Conservation (phyloP, 2,329 filamentous ascomycete genomes). For the Exophiala oligosperma region DNA sequence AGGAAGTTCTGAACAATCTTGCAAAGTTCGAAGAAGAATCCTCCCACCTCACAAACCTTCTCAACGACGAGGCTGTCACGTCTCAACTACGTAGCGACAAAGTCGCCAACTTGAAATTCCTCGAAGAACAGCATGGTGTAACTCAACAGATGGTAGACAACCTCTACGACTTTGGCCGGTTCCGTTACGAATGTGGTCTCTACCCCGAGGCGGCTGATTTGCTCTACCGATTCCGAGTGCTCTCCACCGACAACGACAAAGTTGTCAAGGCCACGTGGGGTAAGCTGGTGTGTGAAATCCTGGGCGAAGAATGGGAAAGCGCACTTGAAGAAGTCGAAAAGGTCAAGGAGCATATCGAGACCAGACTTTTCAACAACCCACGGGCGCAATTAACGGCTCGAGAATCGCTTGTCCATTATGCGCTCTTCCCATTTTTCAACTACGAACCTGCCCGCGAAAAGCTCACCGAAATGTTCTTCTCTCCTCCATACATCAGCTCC, state of each 20-base stretch:
- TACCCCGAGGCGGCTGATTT: constrained; percentile 88
- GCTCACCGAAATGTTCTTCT: constrained; percentile 96
- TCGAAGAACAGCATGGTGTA: constrained; percentile 95
- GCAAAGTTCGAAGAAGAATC: constrained; percentile 85
- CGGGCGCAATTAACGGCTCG: constrained; percentile 94
- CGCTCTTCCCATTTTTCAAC: constrained; percentile 98
- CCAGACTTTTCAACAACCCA: constrained; percentile 92
- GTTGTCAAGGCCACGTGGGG: constrained; percentile 95
- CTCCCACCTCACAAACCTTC: constrained; percentile 80
- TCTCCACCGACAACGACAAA: constrained; percentile 98
- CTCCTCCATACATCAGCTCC: constrained; percentile 96
- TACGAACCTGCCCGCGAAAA: constrained; percentile 86
- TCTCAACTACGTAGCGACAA: constrained; percentile 93
- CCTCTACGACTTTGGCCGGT: constrained; percentile 93
- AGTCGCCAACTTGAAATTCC: constrained; percentile 95
- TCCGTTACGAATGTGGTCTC: constrained; percentile 96
- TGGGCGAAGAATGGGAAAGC: constrained; percentile 91
- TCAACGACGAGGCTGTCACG: constrained; percentile 87
- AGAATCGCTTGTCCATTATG: constrained; percentile 97
- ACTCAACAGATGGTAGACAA: constrained; percentile 94
- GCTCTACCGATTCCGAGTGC: constrained; percentile 95
- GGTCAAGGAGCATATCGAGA: constrained; percentile 89
- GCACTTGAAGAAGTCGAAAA: constrained; percentile 89
- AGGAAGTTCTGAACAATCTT: constrained; percentile 80
- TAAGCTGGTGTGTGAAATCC: constrained; percentile 93